phyloP scores from a whole-genome alignment of 768 basidiomycete genomes.

The Russula emetica region DNA sequence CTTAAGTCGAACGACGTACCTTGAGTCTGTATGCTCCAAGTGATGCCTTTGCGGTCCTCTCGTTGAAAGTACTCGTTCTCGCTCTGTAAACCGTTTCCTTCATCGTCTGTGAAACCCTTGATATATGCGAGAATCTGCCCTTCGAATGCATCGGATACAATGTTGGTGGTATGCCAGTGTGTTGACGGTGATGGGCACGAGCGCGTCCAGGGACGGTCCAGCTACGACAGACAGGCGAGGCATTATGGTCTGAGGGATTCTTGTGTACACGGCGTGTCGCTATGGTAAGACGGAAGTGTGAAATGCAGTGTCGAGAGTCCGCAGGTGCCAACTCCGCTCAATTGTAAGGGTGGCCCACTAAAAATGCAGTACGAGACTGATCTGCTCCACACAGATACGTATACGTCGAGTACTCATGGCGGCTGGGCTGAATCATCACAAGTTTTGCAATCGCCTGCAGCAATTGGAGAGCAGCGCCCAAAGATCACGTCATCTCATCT shows the following conservation, averaged over 20 bases:
- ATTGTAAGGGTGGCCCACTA: neutral
- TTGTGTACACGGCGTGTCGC: neutral
- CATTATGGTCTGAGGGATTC: constrained; percentile 24
- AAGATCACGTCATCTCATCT: neutral
- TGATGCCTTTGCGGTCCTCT: constrained; percentile 64
- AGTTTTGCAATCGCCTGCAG: no score
- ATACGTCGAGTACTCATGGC: no score
- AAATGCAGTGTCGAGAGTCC: neutral
- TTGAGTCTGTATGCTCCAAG: constrained; percentile 91
- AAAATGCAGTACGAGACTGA: no score
- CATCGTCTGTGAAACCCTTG: constrained; percentile 63
- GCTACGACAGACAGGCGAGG: constrained; percentile 70
- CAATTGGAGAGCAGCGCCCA: no score
- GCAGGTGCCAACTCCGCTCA: neutral
- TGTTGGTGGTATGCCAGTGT: constrained; percentile 43
- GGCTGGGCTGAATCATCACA: no score
- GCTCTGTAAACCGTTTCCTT: constrained; percentile 41
- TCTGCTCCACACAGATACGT: no score
- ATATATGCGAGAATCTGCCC: constrained; percentile 73
- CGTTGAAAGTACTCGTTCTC: constrained; percentile 67
- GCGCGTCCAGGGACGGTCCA: constrained; percentile 54
- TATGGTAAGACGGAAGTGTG: neutral
- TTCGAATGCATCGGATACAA: constrained; percentile 67
- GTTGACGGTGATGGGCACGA: constrained; percentile 69
- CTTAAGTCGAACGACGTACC: constrained; percentile 44